phyloP scores from a whole-genome alignment of 805 yeast genomes.

The Sugiyamaella valdiviana region DNA sequence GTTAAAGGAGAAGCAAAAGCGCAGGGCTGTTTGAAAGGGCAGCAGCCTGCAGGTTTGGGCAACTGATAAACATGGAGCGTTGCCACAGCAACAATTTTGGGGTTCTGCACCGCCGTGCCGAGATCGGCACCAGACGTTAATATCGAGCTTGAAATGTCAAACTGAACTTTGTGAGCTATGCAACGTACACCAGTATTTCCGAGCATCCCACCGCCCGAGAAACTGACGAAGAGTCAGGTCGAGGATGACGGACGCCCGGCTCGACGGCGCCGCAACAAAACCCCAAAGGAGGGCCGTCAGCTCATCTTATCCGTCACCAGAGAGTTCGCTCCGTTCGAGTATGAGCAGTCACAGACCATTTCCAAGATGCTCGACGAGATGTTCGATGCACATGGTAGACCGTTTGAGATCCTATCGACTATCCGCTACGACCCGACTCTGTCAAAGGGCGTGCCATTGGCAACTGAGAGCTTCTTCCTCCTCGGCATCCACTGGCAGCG shows the following conservation, averaged over 20 bases:
- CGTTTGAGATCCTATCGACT: slow-evolving; percentile 61
- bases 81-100: neutral
- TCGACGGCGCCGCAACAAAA: no score
- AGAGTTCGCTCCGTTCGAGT: slow-evolving; percentile 8
- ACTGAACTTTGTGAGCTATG: neutral
- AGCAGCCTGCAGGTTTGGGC: neutral
- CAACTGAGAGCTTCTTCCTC: slow-evolving; percentile 46
- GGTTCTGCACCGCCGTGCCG: no score
- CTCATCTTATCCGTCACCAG: neutral
- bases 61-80: neutral
- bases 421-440: slow-evolving; percentile 69
- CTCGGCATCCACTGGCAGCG: slow-evolving; percentile 60
- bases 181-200: neutral
- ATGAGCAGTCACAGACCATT: slow-evolving; percentile 1
- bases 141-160: neutral
- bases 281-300: neutral
- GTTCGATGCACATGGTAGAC: neutral
- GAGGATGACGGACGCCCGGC: no score
- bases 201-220: neutral
- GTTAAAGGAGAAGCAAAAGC: neutral
- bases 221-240: neutral
- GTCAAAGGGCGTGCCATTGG: slow-evolving; percentile 18
- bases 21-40: no score
- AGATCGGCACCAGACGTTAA: no score
- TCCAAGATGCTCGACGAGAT: neutral